These are phyloP conservation scores for Trametes pubescens DNA, from an alignment of 1,284 basidiomycete species.

Conservation along the genomic window DNA sequence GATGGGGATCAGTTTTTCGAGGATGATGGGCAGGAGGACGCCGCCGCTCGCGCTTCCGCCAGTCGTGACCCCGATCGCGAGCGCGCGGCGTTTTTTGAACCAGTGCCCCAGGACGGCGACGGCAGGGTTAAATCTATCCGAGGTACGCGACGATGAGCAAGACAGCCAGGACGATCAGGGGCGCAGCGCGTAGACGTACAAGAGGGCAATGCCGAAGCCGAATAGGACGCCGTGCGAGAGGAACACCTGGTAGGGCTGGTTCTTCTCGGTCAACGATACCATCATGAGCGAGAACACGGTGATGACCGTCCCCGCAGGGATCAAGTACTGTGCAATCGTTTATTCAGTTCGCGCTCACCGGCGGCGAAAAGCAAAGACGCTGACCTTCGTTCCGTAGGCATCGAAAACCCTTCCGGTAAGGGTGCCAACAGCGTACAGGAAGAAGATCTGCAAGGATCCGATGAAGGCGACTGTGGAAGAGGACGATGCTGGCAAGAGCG, in stretches of 20 bases:
- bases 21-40: slow-evolving; percentile 70
- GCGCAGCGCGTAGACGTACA: slow-evolving; percentile 35
- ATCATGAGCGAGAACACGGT: slow-evolving; percentile 46
- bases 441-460: slow-evolving; percentile 53
- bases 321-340: slow-evolving; percentile 35
- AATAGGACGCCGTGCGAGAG: slow-evolving; percentile 47
- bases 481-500: slow-evolving; percentile 28
- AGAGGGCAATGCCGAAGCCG: slow-evolving; percentile 43
- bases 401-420: slow-evolving; percentile 48
- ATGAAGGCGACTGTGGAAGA: slow-evolving; percentile 49
- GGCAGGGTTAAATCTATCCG: slow-evolving; percentile 28
- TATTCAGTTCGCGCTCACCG: neutral
- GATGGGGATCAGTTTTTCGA: slow-evolving; percentile 60
- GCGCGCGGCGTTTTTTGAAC: slow-evolving; percentile 44
- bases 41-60: slow-evolving; percentile 56
- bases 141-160: no score
- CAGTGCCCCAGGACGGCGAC: slow-evolving; percentile 44
- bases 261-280: slow-evolving; percentile 43
- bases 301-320: slow-evolving; percentile 43
- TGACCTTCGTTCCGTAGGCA: slow-evolving; percentile 41
- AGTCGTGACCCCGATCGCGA: slow-evolving; percentile 29
- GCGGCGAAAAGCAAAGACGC: neutral
- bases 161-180: neutral
- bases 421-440: slow-evolving; percentile 46
- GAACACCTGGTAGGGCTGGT: slow-evolving; percentile 47